Conservation (phyloP, 768 basidiomycete species). For the Ramaria sp. region DNA sequence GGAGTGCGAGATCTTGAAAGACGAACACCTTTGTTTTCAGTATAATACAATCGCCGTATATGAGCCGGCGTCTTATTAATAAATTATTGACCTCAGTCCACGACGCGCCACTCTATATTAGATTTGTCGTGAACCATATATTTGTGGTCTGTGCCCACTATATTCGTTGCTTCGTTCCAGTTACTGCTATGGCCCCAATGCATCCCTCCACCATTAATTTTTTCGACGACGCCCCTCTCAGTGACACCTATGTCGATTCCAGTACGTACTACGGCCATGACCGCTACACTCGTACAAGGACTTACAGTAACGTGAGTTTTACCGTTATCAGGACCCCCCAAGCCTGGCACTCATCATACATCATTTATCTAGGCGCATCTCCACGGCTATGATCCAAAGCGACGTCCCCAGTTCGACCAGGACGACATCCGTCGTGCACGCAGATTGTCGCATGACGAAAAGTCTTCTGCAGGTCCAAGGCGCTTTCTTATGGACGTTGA, state of each 20-base stretch:
- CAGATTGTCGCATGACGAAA: conserved; percentile 89
- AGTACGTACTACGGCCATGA: conserved; percentile 80
- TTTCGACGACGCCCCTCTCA: conserved; percentile 39
- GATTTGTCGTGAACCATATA: background rate
- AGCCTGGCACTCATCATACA: background rate
- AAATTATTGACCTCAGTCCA: too few relatives aligned
- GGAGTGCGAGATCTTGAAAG: too few relatives aligned
- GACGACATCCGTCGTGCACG: conserved; percentile 65
- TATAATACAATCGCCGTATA: too few relatives aligned
- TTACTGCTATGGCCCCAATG: conserved; percentile 45
- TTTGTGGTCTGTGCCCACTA: too few relatives aligned
- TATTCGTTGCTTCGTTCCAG: background rate
- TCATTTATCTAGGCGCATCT: conserved; percentile 43
- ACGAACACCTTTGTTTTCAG: too few relatives aligned
- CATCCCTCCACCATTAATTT: conserved; percentile 59
- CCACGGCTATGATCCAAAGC: conserved; percentile 63
- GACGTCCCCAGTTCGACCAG: conserved; percentile 62
- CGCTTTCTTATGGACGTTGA: conserved; percentile 96
- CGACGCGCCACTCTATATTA: too few relatives aligned
- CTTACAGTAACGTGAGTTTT: conserved; percentile 70
- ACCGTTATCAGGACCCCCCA: background rate
- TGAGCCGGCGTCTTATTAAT: too few relatives aligned
- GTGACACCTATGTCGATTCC: conserved; percentile 46
- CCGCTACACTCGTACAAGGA: conserved; percentile 70
- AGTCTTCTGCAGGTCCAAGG: conserved; percentile 59